A percentile compares a stretch with the other conserved stretches of the same genome.
Conservation (phyloP, 73 alveolate genomes). For the Uronychia setigera region DNA sequence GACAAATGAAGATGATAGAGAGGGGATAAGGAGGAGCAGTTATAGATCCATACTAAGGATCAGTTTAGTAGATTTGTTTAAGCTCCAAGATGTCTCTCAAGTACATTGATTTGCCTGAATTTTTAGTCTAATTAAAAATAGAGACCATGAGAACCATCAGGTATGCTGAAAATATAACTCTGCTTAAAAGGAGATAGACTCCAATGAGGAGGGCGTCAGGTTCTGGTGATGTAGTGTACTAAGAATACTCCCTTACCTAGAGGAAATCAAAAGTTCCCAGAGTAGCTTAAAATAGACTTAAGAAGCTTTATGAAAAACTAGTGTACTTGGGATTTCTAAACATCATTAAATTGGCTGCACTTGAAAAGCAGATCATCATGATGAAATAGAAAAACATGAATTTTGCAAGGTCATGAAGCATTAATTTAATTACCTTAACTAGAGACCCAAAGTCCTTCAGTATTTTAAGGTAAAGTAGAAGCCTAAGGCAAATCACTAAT, state of each 20-base stretch:
- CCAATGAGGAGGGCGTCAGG: constrained; percentile 1
- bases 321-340: neutral
- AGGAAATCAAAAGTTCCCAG: neutral
- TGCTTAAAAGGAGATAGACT: neutral
- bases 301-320: neutral
- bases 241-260: neutral
- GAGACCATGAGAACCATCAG: neutral
- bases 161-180: neutral
- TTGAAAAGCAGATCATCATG: neutral
- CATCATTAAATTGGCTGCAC: neutral
- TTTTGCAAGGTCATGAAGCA: neutral
- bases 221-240: too few species aligned
- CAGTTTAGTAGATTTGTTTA: neutral
- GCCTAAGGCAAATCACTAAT: too few species aligned
- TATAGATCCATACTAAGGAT: neutral
- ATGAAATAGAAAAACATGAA: neutral
- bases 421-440: too few species aligned
- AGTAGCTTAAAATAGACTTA: neutral
- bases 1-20: too few species aligned
- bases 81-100: neutral
- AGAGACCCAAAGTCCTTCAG: neutral
- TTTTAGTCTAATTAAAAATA: neutral
- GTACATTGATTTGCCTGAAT: neutral
- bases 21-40: neutral
- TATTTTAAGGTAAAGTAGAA: too few species aligned